Conservation (phyloP, 2,329 filamentous ascomycete species). For the Cladosporium sp. region DNA sequence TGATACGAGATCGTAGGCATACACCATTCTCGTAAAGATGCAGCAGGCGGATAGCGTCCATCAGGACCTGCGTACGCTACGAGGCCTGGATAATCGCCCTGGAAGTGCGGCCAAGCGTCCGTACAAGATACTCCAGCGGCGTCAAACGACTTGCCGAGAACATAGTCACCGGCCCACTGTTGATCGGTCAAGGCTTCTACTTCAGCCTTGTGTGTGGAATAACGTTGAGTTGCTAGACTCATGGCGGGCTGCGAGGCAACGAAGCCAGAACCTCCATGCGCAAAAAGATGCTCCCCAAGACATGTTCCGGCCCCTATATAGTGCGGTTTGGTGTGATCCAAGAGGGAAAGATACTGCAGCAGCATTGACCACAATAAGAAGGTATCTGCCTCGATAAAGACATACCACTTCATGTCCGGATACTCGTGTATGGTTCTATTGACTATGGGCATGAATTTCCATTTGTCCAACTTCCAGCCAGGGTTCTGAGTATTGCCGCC, state of each 20-base stretch:
- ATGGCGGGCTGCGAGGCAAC: slow-evolving; percentile 40
- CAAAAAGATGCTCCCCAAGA: slow-evolving; percentile 35
- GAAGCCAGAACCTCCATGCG: slow-evolving; percentile 41
- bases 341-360: slow-evolving; percentile 43
- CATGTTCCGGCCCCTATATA: slow-evolving; percentile 27
- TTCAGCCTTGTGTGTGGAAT: slow-evolving; percentile 35
- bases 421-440: slow-evolving; percentile 45
- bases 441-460: slow-evolving; percentile 53
- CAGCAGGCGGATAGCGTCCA: slow-evolving; percentile 22
- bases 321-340: slow-evolving; percentile 38
- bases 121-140: slow-evolving; percentile 42
- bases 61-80: slow-evolving; percentile 31
- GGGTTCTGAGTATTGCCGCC: slow-evolving; percentile 19
- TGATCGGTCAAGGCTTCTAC: slow-evolving; percentile 40
- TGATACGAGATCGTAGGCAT: slow-evolving; percentile 36
- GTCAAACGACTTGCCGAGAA: slow-evolving; percentile 46
- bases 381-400: slow-evolving; percentile 52
- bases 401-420: slow-evolving; percentile 48
- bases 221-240: slow-evolving; percentile 31
- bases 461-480: slow-evolving; percentile 51
- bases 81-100: slow-evolving; percentile 40
- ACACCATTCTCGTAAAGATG: slow-evolving; percentile 34
- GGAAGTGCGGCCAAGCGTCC: slow-evolving; percentile 39
- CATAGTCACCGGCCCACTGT: slow-evolving; percentile 53
- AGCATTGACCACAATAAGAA: slow-evolving; percentile 39